Percentiles rank a stretch among this genome's conserved stretches.
phyloP scores from a whole-genome alignment of 129 eudicot genomes.

The Mikania micrantha region DNA sequence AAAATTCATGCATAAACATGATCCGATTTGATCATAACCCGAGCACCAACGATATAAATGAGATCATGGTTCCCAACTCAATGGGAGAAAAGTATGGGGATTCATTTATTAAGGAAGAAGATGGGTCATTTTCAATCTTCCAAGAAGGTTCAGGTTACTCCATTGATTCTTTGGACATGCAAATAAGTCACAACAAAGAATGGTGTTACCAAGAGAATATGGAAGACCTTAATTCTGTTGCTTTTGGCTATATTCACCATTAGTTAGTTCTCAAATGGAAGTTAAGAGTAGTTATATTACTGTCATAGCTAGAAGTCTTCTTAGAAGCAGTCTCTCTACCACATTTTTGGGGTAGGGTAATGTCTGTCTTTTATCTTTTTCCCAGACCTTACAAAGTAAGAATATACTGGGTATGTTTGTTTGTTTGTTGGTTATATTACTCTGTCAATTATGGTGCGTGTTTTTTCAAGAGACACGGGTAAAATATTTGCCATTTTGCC shows the following conservation, averaged over 20 bases:
- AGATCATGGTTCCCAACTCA: conserved; percentile 28
- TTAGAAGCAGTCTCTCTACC: too few relatives aligned
- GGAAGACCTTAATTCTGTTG: conserved; percentile 73
- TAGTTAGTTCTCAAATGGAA: conserved; percentile 16
- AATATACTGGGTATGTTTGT: too few relatives aligned
- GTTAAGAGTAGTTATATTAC: conserved; percentile 21
- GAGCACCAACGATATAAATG: neutral
- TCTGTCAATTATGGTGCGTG: conserved; percentile 33
- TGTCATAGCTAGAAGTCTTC: too few relatives aligned
- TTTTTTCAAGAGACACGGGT: conserved; percentile 17
- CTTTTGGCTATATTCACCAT: conserved; percentile 64
- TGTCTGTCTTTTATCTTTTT: too few relatives aligned
- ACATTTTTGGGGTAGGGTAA: too few relatives aligned
- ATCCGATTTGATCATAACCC: conserved; percentile 47
- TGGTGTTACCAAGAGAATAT: conserved; percentile 57
- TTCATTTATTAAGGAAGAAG: conserved; percentile 36
- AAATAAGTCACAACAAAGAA: conserved; percentile 35
- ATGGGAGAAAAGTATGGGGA: conserved; percentile 29
- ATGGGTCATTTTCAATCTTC: conserved; percentile 49
- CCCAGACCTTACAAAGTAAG: too few relatives aligned
- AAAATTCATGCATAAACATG: conserved; percentile 34
- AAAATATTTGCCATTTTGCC: conserved; percentile 19
- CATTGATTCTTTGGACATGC: conserved; percentile 58
- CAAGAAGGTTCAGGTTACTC: conserved; percentile 53
- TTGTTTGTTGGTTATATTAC: conserved; percentile 14